Conservation (phyloP, 768 basidiomycete species). For the Ramaria sp. region DNA sequence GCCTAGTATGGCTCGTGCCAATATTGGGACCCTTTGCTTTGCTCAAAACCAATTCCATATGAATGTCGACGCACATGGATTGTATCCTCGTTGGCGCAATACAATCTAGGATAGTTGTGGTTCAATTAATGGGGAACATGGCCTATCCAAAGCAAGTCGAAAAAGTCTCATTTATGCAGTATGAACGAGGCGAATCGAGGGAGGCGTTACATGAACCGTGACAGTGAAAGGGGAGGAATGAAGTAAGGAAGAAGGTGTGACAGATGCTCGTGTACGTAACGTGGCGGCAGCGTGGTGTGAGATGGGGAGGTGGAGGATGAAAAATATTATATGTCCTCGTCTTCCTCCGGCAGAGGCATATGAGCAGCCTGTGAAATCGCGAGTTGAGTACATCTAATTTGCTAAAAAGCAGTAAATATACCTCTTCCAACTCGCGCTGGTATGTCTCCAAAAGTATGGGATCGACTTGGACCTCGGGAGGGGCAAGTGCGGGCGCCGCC, state of each 20-base stretch:
- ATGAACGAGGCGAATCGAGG: background rate
- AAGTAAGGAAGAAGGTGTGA: background rate
- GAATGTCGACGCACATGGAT: too few relatives aligned
- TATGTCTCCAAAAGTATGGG: slow-evolving; percentile 67
- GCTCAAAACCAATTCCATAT: too few relatives aligned
- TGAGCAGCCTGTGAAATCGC: slow-evolving; percentile 53
- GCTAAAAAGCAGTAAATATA: slow-evolving; percentile 20
- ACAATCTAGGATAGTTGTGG: too few relatives aligned
- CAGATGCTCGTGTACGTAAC: background rate
- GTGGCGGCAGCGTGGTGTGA: background rate
- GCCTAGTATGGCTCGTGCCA: too few relatives aligned
- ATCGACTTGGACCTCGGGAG: slow-evolving; percentile 87
- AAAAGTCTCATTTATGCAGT: slow-evolving; percentile 4
- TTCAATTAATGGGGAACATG: too few relatives aligned
- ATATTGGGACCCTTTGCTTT: too few relatives aligned
- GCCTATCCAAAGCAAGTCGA: background rate
- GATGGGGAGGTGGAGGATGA: background rate
- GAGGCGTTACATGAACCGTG: background rate
- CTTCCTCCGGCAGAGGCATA: slow-evolving; percentile 96
- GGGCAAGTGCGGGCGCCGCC: slow-evolving; percentile 90
- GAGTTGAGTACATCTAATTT: background rate
- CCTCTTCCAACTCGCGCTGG: slow-evolving; percentile 61
- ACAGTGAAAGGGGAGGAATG: background rate
- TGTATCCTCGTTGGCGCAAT: too few relatives aligned
- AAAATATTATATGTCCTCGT: slow-evolving; percentile 63